A percentile compares a stretch with the other conserved stretches of the same genome.
Evolutionary conservation across 1,139 yeast species (phyloP).

Genomic region (Geotrichum cucujoidarum): DNA sequence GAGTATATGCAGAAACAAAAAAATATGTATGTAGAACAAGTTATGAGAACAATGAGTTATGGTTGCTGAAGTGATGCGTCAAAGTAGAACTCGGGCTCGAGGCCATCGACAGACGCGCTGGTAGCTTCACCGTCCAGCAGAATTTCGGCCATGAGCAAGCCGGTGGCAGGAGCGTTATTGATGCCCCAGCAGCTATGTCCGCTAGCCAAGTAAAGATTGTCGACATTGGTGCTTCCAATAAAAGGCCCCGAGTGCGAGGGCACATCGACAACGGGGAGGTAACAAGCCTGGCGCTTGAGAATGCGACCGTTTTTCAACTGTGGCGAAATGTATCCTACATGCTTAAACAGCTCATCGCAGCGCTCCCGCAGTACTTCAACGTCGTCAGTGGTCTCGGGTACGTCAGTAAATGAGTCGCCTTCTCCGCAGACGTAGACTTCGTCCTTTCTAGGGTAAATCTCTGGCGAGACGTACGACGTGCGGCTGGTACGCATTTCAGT

Average conservation of each 20-base stretch:
- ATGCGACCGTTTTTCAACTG: slow-evolving; percentile 71
- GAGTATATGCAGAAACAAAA: background rate
- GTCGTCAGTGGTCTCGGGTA: slow-evolving; percentile 92
- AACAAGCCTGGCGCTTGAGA: slow-evolving; percentile 87
- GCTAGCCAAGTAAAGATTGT: slow-evolving; percentile 70
- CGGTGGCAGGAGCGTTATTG: slow-evolving; percentile 95
- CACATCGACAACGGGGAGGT: slow-evolving; percentile 87
- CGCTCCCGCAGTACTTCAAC: slow-evolving; percentile 82
- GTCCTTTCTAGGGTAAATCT: slow-evolving; percentile 89
- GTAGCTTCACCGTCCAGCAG: slow-evolving; percentile 76
- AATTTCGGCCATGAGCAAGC: slow-evolving; percentile 83
- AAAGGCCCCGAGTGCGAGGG: slow-evolving; percentile 91
- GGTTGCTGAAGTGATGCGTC: slow-evolving; percentile 36
- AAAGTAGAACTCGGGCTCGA: slow-evolving; percentile 82
- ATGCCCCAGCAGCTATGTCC: slow-evolving; percentile 99
- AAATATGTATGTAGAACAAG: slow-evolving; percentile 2
- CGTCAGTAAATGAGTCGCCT: slow-evolving; percentile 83
- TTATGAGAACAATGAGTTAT: no score
- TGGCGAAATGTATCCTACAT: slow-evolving; percentile 74
- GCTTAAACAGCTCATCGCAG: slow-evolving; percentile 80
- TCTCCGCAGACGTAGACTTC: slow-evolving; percentile 98
- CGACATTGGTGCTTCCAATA: slow-evolving; percentile 87
- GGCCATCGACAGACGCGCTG: slow-evolving; percentile 72
- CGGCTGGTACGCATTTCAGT: slow-evolving; percentile 75
- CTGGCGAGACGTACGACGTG: slow-evolving; percentile 72